Percentiles rank a stretch among this genome's conserved stretches.
phyloP scores from a whole-genome alignment of 371 early-diverging fungal genomes.

The Catenaria anguillulae region DNA sequence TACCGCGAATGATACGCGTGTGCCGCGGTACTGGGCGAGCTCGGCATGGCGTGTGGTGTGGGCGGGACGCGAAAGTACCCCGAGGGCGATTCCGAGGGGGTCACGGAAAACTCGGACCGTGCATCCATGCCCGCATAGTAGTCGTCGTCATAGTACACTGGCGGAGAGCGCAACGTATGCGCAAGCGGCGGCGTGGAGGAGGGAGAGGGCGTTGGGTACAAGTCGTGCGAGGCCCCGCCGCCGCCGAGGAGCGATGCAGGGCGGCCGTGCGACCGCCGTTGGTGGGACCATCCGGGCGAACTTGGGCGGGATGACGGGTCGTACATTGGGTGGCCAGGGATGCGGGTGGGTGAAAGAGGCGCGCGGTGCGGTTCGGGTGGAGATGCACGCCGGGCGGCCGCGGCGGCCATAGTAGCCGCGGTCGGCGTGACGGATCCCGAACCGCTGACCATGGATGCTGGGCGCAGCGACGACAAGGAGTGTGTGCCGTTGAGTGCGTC shows the following conservation, averaged over 20 bases:
- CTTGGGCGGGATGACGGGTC: neutral
- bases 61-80: neutral
- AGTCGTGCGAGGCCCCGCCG: neutral
- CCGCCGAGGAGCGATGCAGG: neutral
- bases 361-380: neutral
- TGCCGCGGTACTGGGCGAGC: neutral
- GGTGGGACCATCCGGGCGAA: too few species aligned
- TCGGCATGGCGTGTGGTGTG: neutral
- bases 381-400: neutral
- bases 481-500: neutral
- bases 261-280: neutral
- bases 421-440: neutral
- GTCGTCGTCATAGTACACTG: neutral
- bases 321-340: neutral
- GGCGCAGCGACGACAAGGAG: neutral
- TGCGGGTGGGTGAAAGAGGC: neutral
- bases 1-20: neutral
- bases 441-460: neutral
- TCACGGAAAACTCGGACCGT: neutral
- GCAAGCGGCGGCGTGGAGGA: neutral
- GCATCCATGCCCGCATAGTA: neutral
- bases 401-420: too few species aligned
- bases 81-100: conserved; percentile 1
- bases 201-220: neutral
- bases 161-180: too few species aligned